Base-by-base conservation (phyloP, 331 rosid species). In the Phaseolus coccineus region DNA sequence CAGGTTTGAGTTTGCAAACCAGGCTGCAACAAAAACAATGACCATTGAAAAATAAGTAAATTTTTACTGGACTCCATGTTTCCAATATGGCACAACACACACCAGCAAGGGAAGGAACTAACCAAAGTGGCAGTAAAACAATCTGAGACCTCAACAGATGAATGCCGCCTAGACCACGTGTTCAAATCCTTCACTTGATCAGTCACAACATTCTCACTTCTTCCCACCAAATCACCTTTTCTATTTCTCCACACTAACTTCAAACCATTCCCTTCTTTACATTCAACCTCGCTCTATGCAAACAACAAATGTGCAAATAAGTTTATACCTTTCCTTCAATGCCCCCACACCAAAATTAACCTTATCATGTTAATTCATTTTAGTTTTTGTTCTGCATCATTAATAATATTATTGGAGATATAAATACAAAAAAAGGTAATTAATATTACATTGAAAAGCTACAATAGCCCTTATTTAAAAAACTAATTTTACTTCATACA, bases 221-320 rank as follows among this genome's bases (percentile, higher is more conserved):
- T 88, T 70, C 84, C 81, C 62, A 77, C 66, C 42, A 81, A 80
- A 76, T 77, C 84, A 52, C 67, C 85, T 48, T 87, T 89, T 66
- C 83, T 80, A 47, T 77, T 81, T 70, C 56, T 84, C 56, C 77
- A 84, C 11, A n/a, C 72, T 4, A 77, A 69, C 80, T 79, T 84
- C 62, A 76, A 78, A 66, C 66, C 82, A 57, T 48, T 76, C 46
- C 82, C 69, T 31, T 67, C 82, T 68, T 46, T 84, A 75, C 75
- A 74, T 79, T 95, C 97, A 80, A 88, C 90, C 76, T 95, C 99
- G 30, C 97, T 92, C 99, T 95, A 81, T 12, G 77, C 74, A 85
- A 50, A 74, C 19, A 78, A 80, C 65, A 77, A 74, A 84, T 8
- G 15, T 30, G 44, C 85, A 80, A 78, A 85, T 12, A 66, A 57